Conservation (phyloP, 192 early-diverging fungal species). For the Allomyces arbusculus region DNA sequence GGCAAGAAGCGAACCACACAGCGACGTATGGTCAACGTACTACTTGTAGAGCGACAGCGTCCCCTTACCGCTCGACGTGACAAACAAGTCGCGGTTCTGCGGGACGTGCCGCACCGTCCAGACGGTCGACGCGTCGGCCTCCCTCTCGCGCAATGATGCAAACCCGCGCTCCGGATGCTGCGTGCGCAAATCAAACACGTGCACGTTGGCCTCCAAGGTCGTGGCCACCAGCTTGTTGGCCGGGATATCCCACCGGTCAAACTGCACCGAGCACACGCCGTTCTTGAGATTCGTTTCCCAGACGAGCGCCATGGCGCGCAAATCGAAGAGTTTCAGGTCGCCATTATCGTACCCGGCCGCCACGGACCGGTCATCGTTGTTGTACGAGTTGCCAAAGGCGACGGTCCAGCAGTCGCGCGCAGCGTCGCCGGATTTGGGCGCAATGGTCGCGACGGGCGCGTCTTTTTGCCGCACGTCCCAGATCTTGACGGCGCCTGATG, state of each 20-base stretch:
- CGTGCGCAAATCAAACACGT: slow-evolving; percentile 33
- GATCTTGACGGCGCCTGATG: slow-evolving; percentile 40
- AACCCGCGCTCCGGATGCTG: slow-evolving; percentile 24
- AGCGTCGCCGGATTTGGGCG: slow-evolving; percentile 19
- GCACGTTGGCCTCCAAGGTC: slow-evolving; percentile 26
- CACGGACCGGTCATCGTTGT: slow-evolving; percentile 31
- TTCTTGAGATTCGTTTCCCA: slow-evolving; percentile 52
- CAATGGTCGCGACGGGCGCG: slow-evolving; percentile 34
- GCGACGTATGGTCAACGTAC: slow-evolving; percentile 9
- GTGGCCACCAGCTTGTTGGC: slow-evolving; percentile 33
- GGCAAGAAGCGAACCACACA: background rate
- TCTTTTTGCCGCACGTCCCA: slow-evolving; percentile 49
- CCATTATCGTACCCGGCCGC: slow-evolving; percentile 57
- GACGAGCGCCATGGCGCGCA: slow-evolving; percentile 25
- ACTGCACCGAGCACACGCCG: slow-evolving; percentile 34
- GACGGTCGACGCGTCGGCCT: slow-evolving; percentile 16
- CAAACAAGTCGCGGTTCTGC: slow-evolving; percentile 41
- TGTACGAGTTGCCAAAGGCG: slow-evolving; percentile 43
- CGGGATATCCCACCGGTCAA: slow-evolving; percentile 31
- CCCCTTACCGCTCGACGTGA: slow-evolving; percentile 37
- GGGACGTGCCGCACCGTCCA: slow-evolving; percentile 46
- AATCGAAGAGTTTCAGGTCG: slow-evolving; percentile 47
- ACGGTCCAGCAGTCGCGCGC: slow-evolving; percentile 44
- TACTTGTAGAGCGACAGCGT: slow-evolving; percentile 33
- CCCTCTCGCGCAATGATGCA: slow-evolving; percentile 3